phyloP scores from a whole-genome alignment of 108 stramenopile genomes.

The Cyclotella baltica region DNA sequence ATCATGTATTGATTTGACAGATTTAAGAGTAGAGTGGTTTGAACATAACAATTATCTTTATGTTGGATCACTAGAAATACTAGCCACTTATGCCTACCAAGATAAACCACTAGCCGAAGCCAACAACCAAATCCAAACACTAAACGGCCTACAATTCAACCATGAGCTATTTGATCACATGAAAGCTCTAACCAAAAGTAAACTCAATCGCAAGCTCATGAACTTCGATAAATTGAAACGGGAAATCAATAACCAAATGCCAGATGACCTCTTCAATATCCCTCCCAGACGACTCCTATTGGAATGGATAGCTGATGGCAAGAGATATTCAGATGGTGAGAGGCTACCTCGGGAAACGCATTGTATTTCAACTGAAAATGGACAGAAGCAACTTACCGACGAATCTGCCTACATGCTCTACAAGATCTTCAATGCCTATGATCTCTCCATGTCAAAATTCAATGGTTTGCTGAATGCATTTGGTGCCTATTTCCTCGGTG shows the following conservation, averaged over 20 bases:
- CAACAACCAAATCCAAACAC: neutral
- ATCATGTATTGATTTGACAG: neutral
- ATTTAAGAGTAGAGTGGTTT: neutral
- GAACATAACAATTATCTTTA: neutral
- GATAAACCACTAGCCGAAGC: neutral
- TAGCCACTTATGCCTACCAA: neutral
- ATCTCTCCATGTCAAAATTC: constrained; percentile 13
- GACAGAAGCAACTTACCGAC: constrained; percentile 5
- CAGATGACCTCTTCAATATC: neutral
- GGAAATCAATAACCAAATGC: neutral
- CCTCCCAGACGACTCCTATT: neutral
- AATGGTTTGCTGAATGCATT: constrained; percentile 7
- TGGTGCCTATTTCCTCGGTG: neutral
- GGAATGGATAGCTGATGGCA: constrained; percentile 1
- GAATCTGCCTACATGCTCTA: neutral
- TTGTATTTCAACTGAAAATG: neutral
- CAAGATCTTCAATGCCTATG: neutral
- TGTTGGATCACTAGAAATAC: neutral
- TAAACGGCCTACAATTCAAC: neutral
- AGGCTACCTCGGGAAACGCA: neutral
- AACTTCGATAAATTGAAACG: neutral
- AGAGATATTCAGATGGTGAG: constrained; percentile 3
- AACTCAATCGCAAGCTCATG: neutral
- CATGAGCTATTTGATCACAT: neutral
- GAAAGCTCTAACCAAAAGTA: neutral